Percentiles rank a stretch among this genome's conserved stretches.
Conservation (phyloP, 2,329 filamentous ascomycete genomes). For the Coleophoma eucalyptorum region DNA sequence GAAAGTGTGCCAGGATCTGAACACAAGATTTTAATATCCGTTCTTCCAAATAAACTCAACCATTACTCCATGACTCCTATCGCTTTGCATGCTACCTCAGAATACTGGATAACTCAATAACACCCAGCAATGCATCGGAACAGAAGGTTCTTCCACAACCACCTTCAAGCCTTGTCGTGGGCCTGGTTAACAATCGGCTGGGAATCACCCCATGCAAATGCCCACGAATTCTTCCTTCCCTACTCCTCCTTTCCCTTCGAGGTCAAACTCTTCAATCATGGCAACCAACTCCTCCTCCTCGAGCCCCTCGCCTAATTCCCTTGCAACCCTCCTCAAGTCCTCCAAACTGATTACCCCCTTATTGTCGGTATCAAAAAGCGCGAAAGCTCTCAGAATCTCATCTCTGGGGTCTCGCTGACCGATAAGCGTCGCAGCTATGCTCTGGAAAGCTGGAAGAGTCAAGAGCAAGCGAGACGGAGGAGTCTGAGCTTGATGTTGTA, state of each 20-base stretch:
- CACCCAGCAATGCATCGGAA: neutral
- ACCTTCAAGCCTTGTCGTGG: too few species aligned
- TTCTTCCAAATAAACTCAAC: neutral
- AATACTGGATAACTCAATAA: neutral
- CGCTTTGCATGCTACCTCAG: constrained; percentile 3
- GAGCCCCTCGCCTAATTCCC: constrained; percentile 87
- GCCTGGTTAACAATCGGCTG: too few species aligned
- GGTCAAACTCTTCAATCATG: constrained; percentile 98
- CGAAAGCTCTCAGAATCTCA: constrained; percentile 87
- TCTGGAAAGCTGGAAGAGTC: constrained; percentile 68
- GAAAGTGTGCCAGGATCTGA: neutral
- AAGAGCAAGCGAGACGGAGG: constrained; percentile 55
- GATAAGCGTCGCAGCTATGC: constrained; percentile 76
- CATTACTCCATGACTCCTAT: constrained; percentile 5
- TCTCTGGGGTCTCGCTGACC: constrained; percentile 80
- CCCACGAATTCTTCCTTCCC: constrained; percentile 60
- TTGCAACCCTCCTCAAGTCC: constrained; percentile 81
- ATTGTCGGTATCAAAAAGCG: constrained; percentile 87
- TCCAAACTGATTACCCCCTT: constrained; percentile 89
- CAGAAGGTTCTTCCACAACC: too few species aligned
- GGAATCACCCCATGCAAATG: constrained; percentile 30
- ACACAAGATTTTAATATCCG: too few species aligned
- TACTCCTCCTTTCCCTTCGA: constrained; percentile 83
- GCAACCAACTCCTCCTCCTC: constrained; percentile 89
- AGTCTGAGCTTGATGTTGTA: constrained; percentile 31